Evolutionary conservation across 2,329 filamentous ascomycete species (phyloP), one percentile per base, ranked within the genome.

Genomic region (Epicoccum sorghinum): DNA sequence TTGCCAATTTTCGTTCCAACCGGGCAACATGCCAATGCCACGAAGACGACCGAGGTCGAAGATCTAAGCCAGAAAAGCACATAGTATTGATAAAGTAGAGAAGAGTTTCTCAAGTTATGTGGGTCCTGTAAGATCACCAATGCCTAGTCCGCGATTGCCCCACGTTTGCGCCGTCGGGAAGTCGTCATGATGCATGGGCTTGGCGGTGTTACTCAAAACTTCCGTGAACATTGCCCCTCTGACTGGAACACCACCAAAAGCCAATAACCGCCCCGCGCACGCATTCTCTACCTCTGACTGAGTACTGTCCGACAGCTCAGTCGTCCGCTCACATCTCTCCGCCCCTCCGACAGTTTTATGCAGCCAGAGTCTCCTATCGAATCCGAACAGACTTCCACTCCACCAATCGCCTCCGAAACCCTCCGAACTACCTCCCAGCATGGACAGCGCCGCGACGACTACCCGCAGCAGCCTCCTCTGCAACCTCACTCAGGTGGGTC

Each of bases 301-400:
- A 74, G 71, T 70, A 71, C 49, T 60, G 70, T 53, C 50, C 57
- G 61, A 75, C 80, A 81, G 83, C 78, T 86, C 84, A 81, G 84
- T 86, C 83, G 71, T 68, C 66, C 67, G 61, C 63, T 62, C 64
- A 61, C 64, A 60, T 54, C 61, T 60, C 56, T 60, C 55, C 55
- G 68, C 64, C 65, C 61, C 60, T 61, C 64, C 66, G 70, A 74
- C 71, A 70, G 73, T 87, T 87, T 82, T 87, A 88, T 88, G 85
- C 85, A 85, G 82, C 74, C 85, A 80, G 84, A 82, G 82, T 75
- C 79, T 67, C 68, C 78, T 69, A 74, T 79, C 77, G 76, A 75
- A 72, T 77, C 73, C 70, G 78, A 78, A 76, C 77, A 77, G 74
- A 75, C 72, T 65, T 68, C 70, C 57, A 67, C 72, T 62, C 60